phyloP scores from a whole-genome alignment of 2,329 filamentous ascomycete species.

The Aspergillus calidoustus region DNA sequence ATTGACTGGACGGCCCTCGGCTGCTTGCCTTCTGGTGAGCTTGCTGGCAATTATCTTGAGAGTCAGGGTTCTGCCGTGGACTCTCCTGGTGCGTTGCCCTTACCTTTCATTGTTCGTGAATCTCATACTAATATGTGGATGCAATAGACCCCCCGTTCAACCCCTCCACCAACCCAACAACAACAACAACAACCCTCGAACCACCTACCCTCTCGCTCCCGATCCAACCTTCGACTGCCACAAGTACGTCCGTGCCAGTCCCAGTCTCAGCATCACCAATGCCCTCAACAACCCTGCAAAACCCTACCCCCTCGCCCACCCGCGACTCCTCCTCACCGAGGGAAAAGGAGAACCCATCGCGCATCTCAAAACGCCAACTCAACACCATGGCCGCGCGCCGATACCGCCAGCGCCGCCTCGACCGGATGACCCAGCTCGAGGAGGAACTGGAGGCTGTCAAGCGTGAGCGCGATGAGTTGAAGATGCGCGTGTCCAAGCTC shows the following conservation, averaged over 20 bases:
- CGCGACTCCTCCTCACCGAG: slow-evolving; percentile 16
- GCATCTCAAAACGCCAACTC: slow-evolving; percentile 39
- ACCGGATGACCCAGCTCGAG: slow-evolving; percentile 39
- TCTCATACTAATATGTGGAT: no score
- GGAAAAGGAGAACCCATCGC: slow-evolving; percentile 22
- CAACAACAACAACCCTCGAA: background rate
- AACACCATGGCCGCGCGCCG: slow-evolving; percentile 44
- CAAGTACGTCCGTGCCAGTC: background rate
- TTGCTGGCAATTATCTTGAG: slow-evolving; percentile 5
- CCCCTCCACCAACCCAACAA: background rate
- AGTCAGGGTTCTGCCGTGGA: slow-evolving; percentile 1
- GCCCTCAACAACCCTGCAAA: slow-evolving; percentile 7
- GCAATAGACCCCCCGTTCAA: slow-evolving; percentile 3
- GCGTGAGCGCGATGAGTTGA: slow-evolving; percentile 41
- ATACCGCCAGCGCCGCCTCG: slow-evolving; percentile 41
- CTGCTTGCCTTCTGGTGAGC: slow-evolving; percentile 11
- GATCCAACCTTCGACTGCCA: background rate
- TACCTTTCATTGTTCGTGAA: background rate
- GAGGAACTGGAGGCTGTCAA: slow-evolving; percentile 37
- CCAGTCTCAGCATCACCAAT: background rate
- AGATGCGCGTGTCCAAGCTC: slow-evolving; percentile 39
- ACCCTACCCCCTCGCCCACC: slow-evolving; percentile 4
- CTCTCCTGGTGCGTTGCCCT: slow-evolving; percentile 9
- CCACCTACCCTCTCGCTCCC: background rate
- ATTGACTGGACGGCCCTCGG: slow-evolving; percentile 17